Evolutionary conservation across 345 rosid species (phyloP).

Genomic region (Eucalyptus polyanthemos): DNA sequence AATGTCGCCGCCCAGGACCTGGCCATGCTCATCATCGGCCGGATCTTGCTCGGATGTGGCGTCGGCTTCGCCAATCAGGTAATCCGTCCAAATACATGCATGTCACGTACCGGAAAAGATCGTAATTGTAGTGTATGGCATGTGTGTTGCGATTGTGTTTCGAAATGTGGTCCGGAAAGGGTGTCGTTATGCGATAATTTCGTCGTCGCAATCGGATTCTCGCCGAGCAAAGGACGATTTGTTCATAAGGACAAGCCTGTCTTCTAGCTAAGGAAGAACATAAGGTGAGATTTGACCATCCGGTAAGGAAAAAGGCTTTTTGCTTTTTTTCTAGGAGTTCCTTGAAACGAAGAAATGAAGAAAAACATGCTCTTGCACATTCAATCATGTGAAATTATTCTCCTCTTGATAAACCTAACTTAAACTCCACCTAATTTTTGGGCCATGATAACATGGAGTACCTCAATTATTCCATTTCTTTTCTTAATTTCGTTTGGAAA

Average conservation of each 20-base stretch:
- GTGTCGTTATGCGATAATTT: not conserved
- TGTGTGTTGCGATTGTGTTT: not conserved
- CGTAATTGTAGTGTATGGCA: not conserved
- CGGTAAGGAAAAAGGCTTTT: not conserved
- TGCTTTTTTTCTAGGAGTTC: not conserved
- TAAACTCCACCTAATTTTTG: not conserved
- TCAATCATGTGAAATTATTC: not conserved
- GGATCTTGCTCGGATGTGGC: conserved; percentile 89
- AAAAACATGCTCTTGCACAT: not conserved
- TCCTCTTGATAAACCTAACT: not conserved
- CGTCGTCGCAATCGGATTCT: not conserved
- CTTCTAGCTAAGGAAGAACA: not conserved
- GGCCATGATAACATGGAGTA: not conserved
- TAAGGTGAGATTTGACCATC: not conserved
- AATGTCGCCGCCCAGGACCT: conserved; percentile 70
- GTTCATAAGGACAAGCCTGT: not conserved
- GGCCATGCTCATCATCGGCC: conserved; percentile 81
- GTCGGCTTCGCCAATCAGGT: conserved; percentile 97
- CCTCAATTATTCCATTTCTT: not conserved
- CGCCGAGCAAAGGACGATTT: not conserved
- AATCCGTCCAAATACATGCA: not conserved
- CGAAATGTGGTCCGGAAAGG: not conserved
- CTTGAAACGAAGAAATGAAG: not conserved
- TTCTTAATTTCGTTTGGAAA: not conserved
- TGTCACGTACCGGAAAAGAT: not conserved